phyloP scores from a whole-genome alignment of 208 protist species.

The Leishmania arabica region DNA sequence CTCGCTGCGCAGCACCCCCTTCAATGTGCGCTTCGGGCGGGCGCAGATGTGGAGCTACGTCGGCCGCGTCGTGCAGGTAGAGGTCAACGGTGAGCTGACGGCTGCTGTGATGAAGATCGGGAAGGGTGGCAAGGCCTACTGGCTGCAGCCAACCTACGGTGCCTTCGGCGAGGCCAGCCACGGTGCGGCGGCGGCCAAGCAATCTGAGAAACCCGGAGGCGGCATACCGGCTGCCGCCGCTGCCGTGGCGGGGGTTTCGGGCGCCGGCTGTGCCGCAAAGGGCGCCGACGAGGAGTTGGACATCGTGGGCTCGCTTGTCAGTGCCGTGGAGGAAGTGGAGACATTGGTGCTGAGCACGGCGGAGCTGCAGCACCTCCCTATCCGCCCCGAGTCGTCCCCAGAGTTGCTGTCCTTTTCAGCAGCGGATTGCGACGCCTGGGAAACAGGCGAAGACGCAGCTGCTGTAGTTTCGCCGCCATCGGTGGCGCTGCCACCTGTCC shows the following conservation, averaged over 20 bases:
- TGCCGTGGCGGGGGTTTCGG: not conserved
- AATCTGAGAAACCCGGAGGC: not conserved
- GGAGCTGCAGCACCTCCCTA: slow-evolving; percentile 16
- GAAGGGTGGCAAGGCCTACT: slow-evolving; percentile 94
- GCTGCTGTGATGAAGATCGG: slow-evolving; percentile 96
- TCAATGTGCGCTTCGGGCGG: slow-evolving; percentile 98
- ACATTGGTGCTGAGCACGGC: slow-evolving; percentile 5
- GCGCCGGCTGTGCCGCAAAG: not conserved
- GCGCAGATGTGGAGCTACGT: slow-evolving; percentile 87
- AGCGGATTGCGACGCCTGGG: not conserved
- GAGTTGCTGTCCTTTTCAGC: not conserved
- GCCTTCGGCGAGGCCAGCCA: slow-evolving; percentile 4
- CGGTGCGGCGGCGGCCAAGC: not conserved
- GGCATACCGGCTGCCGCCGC: not conserved
- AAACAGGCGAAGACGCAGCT: not conserved
- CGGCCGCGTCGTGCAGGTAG: slow-evolving; percentile 94
- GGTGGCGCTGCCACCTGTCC: not conserved
- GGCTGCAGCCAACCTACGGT: slow-evolving; percentile 76
- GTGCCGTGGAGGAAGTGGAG: not conserved
- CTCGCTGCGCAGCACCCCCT: slow-evolving; percentile 92
- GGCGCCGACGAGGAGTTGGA: not conserved
- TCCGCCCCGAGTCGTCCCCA: slow-evolving; percentile 7
- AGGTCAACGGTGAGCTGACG: slow-evolving; percentile 93
- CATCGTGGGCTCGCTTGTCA: not conserved
- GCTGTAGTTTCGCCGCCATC: not conserved